phyloP scores from a whole-genome alignment of 345 rosid species.

The Citrus glauca region DNA sequence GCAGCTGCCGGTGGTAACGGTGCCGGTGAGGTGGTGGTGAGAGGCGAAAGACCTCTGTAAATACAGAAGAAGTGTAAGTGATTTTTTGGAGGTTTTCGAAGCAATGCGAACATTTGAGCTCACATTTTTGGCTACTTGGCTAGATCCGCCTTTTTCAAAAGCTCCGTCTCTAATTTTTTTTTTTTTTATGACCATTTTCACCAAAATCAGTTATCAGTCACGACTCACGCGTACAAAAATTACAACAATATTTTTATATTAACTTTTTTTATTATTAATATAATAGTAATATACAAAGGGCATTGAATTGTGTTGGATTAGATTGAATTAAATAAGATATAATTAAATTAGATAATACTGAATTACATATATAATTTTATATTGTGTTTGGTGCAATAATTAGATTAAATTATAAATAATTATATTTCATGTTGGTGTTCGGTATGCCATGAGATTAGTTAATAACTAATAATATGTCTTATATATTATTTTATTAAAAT shows the following conservation, averaged over 20 bases:
- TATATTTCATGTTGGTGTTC: fast-evolving
- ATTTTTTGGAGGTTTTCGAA: not conserved
- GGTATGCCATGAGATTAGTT: too few relatives aligned
- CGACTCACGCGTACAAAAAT: too few relatives aligned
- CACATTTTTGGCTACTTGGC: not conserved
- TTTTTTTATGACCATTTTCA: not conserved
- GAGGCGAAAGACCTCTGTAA: constrained; percentile 12
- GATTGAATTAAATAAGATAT: fast-evolving
- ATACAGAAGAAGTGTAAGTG: not conserved
- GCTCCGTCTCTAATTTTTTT: not conserved
- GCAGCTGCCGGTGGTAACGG: constrained; percentile 17
- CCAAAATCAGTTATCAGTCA: too few relatives aligned
- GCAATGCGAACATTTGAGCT: not conserved
- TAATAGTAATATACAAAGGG: too few relatives aligned
- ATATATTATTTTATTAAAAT: too few relatives aligned
- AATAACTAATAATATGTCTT: too few relatives aligned
- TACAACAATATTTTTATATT: too few relatives aligned
- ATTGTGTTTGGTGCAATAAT: fast-evolving
- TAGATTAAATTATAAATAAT: too few relatives aligned
- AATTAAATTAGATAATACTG: fast-evolving
- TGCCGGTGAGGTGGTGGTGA: constrained; percentile 17
- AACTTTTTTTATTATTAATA: too few relatives aligned
- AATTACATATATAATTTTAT: too few relatives aligned
- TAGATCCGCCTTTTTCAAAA: not conserved
- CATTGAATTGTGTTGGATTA: fast-evolving